Evolutionary conservation across 495 filamentous ascomycete genomes (phyloP).

Genomic region (Lophiotrema nucula): DNA sequence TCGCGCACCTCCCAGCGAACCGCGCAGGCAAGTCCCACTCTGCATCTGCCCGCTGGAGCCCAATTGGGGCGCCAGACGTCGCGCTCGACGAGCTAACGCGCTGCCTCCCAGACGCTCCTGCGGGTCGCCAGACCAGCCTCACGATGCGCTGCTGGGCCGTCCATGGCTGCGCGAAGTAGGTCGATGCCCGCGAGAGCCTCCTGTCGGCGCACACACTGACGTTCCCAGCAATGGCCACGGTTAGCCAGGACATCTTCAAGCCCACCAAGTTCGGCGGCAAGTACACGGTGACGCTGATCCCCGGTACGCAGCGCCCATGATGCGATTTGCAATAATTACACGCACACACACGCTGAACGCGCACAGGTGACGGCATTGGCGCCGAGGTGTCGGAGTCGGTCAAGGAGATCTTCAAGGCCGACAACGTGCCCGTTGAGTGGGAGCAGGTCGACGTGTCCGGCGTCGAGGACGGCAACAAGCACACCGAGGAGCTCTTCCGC

Average conservation of each 20-base stretch:
- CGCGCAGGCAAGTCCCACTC: conserved; percentile 42
- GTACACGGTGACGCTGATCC: conserved; percentile 97
- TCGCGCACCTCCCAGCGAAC: conserved; percentile 57
- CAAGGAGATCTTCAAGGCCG: conserved; percentile 98
- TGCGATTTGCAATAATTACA: conserved; percentile 1
- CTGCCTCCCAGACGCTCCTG: conserved; percentile 52
- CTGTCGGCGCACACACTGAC: not conserved
- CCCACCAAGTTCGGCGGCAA: conserved; percentile 99
- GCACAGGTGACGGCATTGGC: conserved; percentile 89
- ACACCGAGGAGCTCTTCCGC: conserved; percentile 90
- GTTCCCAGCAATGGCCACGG: conserved; percentile 56
- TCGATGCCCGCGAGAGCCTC: not conserved
- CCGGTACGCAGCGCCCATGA: conserved; percentile 55
- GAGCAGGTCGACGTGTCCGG: conserved; percentile 97
- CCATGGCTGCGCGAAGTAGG: conserved; percentile 42
- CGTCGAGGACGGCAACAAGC: conserved; percentile 79
- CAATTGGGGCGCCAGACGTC: conserved; percentile 10
- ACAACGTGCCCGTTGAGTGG: conserved; percentile 98
- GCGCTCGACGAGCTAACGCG: conserved; percentile 25
- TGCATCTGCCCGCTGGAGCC: conserved; percentile 16
- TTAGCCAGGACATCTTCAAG: conserved; percentile 91
- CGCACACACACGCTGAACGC: conserved; percentile 14
- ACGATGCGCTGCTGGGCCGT: conserved; percentile 41
- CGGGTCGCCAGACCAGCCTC: conserved; percentile 52
- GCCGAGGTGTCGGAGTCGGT: conserved; percentile 97